Evolutionary conservation across 2,329 filamentous ascomycete genomes (phyloP).

Genomic region (Fusarium floridanum): DNA sequence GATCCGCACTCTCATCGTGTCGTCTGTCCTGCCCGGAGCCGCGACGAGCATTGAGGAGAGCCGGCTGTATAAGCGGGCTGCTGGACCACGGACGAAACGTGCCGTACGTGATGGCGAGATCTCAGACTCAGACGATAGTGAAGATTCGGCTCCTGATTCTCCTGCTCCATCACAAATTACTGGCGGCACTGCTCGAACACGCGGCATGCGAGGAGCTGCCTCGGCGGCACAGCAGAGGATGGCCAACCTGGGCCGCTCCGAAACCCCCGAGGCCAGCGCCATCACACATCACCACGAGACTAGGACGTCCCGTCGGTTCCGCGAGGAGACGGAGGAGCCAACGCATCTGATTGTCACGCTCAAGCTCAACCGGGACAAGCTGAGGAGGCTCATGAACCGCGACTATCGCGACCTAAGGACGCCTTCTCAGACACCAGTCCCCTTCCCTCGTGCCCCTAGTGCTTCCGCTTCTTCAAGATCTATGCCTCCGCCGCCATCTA

Average conservation of each 20-base stretch:
- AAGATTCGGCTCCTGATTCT: slow-evolving; percentile 89
- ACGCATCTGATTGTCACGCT: slow-evolving; percentile 80
- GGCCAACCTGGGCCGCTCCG: slow-evolving; percentile 83
- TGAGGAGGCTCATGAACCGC: slow-evolving; percentile 74
- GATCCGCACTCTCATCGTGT: slow-evolving; percentile 91
- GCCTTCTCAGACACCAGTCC: slow-evolving; percentile 53
- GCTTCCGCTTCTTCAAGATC: slow-evolving; percentile 48
- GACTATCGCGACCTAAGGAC: slow-evolving; percentile 56
- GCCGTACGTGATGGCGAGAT: slow-evolving; percentile 72
- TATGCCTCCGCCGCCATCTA: slow-evolving; percentile 55
- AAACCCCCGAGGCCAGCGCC: slow-evolving; percentile 83
- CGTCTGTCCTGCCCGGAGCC: slow-evolving; percentile 90
- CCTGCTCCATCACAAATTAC: slow-evolving; percentile 80
- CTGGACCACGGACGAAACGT: slow-evolving; percentile 70
- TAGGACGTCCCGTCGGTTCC: slow-evolving; percentile 72
- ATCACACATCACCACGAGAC: slow-evolving; percentile 77
- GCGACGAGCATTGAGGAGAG: slow-evolving; percentile 85
- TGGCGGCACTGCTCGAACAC: slow-evolving; percentile 83
- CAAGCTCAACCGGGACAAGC: slow-evolving; percentile 77
- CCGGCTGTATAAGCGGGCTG: slow-evolving; percentile 84
- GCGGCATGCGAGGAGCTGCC: slow-evolving; percentile 90
- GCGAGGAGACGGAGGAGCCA: slow-evolving; percentile 85
- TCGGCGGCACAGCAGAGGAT: slow-evolving; percentile 89
- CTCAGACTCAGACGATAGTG: slow-evolving; percentile 92
- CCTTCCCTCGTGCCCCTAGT: slow-evolving; percentile 50